Evolutionary conservation across 1,139 yeast genomes (phyloP), one percentile per base, ranked within the genome.

Genomic region (Hemisphaericaspora lyxosophila): DNA sequence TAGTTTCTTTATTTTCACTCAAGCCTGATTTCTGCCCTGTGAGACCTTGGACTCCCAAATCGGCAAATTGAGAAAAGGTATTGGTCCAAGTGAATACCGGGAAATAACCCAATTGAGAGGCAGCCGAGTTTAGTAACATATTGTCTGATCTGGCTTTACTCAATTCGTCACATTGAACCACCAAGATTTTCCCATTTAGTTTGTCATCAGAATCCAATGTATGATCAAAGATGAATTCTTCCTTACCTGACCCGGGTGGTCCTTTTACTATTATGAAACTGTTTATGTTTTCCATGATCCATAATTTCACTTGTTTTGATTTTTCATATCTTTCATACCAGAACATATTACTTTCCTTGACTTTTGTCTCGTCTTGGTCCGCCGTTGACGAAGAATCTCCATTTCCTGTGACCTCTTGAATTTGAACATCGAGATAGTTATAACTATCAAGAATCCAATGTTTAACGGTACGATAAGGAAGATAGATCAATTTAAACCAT

Each of bases 11-110:
- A 1, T 88, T 70, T 57, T 92, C 97, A 22, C 95, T 79, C 39
- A 92, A 70, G 0, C 97, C 97, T 1, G 96, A 84, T 54, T 88
- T 88, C 58, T 89, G 97, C 0, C 98, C 98, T 1, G 96, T 89
- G 32, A 92, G 58, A 39, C 97, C 92, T 57, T 88, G 96, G 12
- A 86, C 85, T 39, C 82, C 89, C 50, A 94, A 73, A 60, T 92
- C 98, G 38, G 88, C 66, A 44, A 89, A 83, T 44, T 80, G 80
- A 0, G 96, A 80, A 17, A 90, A 66, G 4, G 86, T 78, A 55
- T 87, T 88, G 46, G 90, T 67, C 96, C 97, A 92, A 8, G 96
- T 86, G 59, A 92, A 92, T 3, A 88, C 83, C 0, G 98, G 98
- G 67, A 78, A 87, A 59, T 92, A 92, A 0, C 98, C 97, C 26